Conservation (phyloP, 306 rosid species). For the Vigna angularis region DNA sequence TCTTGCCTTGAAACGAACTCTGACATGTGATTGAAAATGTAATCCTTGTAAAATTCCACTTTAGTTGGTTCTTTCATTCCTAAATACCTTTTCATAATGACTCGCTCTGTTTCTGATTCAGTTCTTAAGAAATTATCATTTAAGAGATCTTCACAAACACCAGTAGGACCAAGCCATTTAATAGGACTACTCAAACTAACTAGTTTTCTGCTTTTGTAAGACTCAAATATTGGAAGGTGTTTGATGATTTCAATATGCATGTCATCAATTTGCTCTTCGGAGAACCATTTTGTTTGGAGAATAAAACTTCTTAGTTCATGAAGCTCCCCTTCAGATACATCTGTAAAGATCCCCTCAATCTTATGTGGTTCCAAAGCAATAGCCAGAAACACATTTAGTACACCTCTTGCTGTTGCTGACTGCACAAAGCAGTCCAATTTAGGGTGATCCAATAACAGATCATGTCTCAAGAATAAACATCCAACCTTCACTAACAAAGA, state of each 20-base stretch:
- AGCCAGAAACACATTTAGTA: constrained; percentile 77
- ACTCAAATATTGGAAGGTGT: constrained; percentile 88
- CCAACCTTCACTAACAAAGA: constrained; percentile 87
- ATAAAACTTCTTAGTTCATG: constrained; percentile 92
- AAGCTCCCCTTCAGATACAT: constrained; percentile 90
- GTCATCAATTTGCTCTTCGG: constrained; percentile 72
- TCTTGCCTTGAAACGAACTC: constrained; percentile 68
- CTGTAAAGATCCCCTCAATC: constrained; percentile 67
- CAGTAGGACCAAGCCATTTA: constrained; percentile 88
- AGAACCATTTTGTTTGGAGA: constrained; percentile 97
- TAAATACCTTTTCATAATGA: constrained; percentile 73
- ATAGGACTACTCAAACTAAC: constrained; percentile 80
- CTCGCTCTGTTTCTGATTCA: constrained; percentile 82
- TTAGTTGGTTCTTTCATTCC: constrained; percentile 76
- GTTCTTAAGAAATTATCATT: constrained; percentile 82
- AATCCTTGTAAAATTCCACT: constrained; percentile 84
- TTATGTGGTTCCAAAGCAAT: constrained; percentile 78
- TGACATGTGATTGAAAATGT: constrained; percentile 74
- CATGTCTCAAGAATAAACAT: constrained; percentile 77
- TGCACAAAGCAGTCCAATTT: constrained; percentile 80
- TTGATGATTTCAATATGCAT: constrained; percentile 71
- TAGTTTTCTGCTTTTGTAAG: constrained; percentile 77
- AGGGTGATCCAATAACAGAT: constrained; percentile 83
- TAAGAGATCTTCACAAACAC: constrained; percentile 75
- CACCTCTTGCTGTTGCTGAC: constrained; percentile 76